These are phyloP conservation scores for Suillus plorans DNA, from an alignment of 768 basidiomycete genomes.

Conservation along the genomic window DNA sequence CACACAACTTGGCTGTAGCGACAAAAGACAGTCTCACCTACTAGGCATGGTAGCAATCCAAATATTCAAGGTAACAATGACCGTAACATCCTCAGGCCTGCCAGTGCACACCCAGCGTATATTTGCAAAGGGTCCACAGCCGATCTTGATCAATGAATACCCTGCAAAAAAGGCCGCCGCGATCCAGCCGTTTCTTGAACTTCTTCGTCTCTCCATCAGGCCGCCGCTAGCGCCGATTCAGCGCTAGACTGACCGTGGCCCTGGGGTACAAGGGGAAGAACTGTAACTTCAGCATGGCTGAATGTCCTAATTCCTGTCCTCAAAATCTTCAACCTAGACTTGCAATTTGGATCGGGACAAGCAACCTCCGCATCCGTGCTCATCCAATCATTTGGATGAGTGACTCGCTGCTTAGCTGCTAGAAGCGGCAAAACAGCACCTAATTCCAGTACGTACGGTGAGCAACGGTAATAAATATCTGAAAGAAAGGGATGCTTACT, in stretches of 20 bases:
- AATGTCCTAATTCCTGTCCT: constrained; percentile 54
- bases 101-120: neutral
- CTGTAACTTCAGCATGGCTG: constrained; percentile 54
- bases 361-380: constrained; percentile 62
- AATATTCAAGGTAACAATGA: neutral
- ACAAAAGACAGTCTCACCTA: neutral
- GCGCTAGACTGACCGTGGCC: neutral
- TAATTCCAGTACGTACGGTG: constrained; percentile 19
- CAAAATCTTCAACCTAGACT: constrained; percentile 50
- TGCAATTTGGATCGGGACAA: constrained; percentile 68
- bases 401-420: constrained; percentile 62
- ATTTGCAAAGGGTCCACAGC: neutral
- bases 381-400: constrained; percentile 65
- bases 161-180: constrained; percentile 1
- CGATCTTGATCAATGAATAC: neutral
- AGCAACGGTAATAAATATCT: neutral
- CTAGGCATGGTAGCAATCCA: neutral
- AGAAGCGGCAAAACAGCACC: constrained; percentile 65
- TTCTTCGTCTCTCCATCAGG: constrained; percentile 5
- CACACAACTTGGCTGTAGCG: neutral
- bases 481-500: constrained; percentile 31
- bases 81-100: neutral
- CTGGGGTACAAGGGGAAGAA: constrained; percentile 33
- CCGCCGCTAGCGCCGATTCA: neutral
- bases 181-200: neutral